Percentiles rank a stretch among this genome's conserved stretches.
These are phyloP conservation scores for Trametes maxima DNA, from an alignment of 768 basidiomycete species.

Conservation along the genomic window DNA sequence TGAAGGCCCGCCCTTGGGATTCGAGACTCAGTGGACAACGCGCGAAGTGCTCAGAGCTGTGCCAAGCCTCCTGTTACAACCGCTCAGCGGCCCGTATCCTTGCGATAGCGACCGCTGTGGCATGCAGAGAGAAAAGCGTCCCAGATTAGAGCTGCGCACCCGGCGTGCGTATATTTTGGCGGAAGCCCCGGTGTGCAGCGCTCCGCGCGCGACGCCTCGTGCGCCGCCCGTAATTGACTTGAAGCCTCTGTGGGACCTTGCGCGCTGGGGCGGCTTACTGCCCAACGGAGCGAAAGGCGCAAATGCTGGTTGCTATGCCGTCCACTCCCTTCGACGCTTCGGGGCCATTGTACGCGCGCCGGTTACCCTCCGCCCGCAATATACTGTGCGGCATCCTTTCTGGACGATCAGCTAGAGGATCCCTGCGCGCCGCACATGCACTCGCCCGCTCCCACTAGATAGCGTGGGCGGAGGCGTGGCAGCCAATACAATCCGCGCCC, in stretches of 20 bases:
- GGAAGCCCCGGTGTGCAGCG: background rate
- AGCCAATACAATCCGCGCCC: constrained; percentile 7
- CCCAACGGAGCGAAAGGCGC: background rate
- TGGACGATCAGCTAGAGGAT: background rate
- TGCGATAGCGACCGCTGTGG: background rate
- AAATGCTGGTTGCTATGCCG: constrained; percentile 4
- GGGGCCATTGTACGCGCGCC: background rate
- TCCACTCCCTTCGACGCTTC: background rate
- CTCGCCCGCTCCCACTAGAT: background rate
- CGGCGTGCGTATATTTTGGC: background rate
- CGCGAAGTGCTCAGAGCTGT: background rate
- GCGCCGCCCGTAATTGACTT: background rate
- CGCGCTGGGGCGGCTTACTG: background rate
- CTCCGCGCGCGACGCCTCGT: background rate
- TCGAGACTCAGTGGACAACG: background rate
- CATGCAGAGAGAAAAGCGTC: background rate
- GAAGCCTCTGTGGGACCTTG: background rate
- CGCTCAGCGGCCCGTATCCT: background rate
- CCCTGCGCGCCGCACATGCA: background rate
- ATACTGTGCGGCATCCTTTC: background rate
- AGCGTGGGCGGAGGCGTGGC: constrained; percentile 1
- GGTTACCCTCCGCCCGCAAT: background rate
- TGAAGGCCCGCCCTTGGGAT: background rate
- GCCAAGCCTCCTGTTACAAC: background rate
- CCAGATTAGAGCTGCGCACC: background rate